Evolutionary conservation across 495 filamentous ascomycete species (phyloP), one percentile per base, ranked within the genome.

Genomic region (Neurospora sp.): DNA sequence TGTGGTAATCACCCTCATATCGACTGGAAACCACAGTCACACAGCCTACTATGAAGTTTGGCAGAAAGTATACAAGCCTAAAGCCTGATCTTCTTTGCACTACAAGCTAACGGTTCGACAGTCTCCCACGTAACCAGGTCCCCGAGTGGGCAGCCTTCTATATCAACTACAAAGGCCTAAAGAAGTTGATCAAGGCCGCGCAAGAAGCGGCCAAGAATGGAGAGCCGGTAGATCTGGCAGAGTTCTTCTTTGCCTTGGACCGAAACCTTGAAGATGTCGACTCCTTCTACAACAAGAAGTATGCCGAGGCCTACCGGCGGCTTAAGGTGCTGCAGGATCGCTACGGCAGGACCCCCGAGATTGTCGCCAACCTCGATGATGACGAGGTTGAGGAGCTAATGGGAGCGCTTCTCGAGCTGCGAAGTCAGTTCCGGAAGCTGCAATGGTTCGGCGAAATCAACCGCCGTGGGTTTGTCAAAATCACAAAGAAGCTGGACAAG

Each of bases 401-500:
- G 84, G 92, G 90, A 44, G 93, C 94, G 42, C 85, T 98, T 70
- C 87, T 98, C 39, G 96, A 98, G 78, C 86, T 98, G 70, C 88
- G 96, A 59, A 90, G 90, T 69, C 92, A 96, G 74, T 81, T 98
- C 73, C 88, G 95, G 59, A 98, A 98, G 75, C 85, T 99, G 74
- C 92, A 96, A 82, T 98, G 94, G 94, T 98, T 97, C 75, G 96
- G 94, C 38, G 96, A 98, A 83, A 94, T 98, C 76, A 99, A 99
- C 78, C 88, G 94, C 42, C 88, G 92, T 73, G 96, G 96, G 0
- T 99, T 99, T 77, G 87, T 96, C 77, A 99, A 99, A 83, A 98
- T 99, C 82, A 95, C 94, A 27, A 99, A 98, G 85, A 99, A 99
- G 81, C 85, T 97, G 27, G 94, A 97, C 83, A 97, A 97, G 84